phyloP scores from a whole-genome alignment of 2,329 filamentous ascomycete genomes.

The Xylaria hypoxylon region DNA sequence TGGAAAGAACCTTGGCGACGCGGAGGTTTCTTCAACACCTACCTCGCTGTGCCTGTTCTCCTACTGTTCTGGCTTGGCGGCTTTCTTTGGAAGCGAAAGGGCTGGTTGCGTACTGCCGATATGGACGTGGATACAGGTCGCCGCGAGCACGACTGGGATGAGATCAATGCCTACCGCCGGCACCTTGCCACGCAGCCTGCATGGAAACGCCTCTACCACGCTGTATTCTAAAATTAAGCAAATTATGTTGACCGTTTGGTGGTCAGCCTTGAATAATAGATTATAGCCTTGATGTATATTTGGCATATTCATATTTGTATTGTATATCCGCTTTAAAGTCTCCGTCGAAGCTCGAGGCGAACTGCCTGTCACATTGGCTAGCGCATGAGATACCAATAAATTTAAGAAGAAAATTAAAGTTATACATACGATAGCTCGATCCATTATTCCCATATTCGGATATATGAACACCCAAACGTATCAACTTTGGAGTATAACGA shows the following conservation, averaged over 20 bases:
- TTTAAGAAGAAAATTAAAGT: neutral
- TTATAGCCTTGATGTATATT: conserved; percentile 27
- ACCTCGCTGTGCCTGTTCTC: conserved; percentile 66
- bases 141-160: conserved; percentile 71
- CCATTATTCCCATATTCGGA: neutral
- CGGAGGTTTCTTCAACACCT: conserved; percentile 64
- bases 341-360: neutral
- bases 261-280: conserved; percentile 39
- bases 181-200: conserved; percentile 59
- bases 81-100: conserved; percentile 72
- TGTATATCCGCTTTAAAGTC: conserved; percentile 3
- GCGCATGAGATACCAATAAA: neutral
- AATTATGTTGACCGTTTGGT: conserved; percentile 30
- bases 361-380: neutral
- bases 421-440: neutral
- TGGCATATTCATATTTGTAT: conserved; percentile 8
- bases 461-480: neutral
- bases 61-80: conserved; percentile 65
- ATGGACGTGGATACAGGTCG: conserved; percentile 76
- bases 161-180: conserved; percentile 62
- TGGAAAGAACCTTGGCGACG: conserved; percentile 50
- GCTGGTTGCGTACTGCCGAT: conserved; percentile 67
- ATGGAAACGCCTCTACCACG: conserved; percentile 55
- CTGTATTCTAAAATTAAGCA: conserved; percentile 48
- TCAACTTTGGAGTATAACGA: neutral